Evolutionary conservation across 495 filamentous ascomycete species (phyloP), one percentile per base, ranked within the genome.

Genomic region (Trichoderma parareesei): DNA sequence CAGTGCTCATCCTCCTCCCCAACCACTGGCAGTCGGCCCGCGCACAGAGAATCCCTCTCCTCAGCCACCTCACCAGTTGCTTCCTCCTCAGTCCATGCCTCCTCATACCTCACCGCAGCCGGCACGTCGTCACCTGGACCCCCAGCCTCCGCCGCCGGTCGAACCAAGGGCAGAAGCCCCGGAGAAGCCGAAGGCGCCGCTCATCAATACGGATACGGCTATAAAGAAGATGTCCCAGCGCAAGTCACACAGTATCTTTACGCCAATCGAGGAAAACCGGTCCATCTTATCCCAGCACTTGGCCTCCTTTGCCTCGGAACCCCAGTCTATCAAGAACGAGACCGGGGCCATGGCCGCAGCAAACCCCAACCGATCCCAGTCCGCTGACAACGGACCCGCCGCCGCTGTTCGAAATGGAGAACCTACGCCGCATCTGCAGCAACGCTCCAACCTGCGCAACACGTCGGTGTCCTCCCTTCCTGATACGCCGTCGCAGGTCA

Each of bases 221-320:
- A 82, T 87, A 63, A 93, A 91, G 71, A 88, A 90, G 35, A 75
- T 90, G n/a, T 84, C 88, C 14, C 85, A 87, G 55, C 77, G 78
- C 20, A 93, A 93, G 74, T 89, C 89, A 8, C 88, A 92, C 65
- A 97, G 92, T 74, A 98, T 98, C 63, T 98, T 97, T 70, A 98
- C 94, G 1, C 94, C 94, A 2, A 96, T 98, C 65, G 94, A 97
- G 68, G 93, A 96, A 71, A 90, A 87, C 65, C 85, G 90, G 57
- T 97, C 94, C 6, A 86, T 97, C 67, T 79, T 97, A 33, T 90
- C 90, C 14, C 89, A 91, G 64, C 91, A 96, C 75, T 89, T 94
- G 71, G 91, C 90, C 48, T 73, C 78, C 9, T 76, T 84, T 69
- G 68, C 80, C 68, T 63, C 77, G 37, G 72, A 81, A 38, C 65